Evolutionary conservation across 768 basidiomycete genomes (phyloP).

Genomic region (Phlegmacium glaucopus): DNA sequence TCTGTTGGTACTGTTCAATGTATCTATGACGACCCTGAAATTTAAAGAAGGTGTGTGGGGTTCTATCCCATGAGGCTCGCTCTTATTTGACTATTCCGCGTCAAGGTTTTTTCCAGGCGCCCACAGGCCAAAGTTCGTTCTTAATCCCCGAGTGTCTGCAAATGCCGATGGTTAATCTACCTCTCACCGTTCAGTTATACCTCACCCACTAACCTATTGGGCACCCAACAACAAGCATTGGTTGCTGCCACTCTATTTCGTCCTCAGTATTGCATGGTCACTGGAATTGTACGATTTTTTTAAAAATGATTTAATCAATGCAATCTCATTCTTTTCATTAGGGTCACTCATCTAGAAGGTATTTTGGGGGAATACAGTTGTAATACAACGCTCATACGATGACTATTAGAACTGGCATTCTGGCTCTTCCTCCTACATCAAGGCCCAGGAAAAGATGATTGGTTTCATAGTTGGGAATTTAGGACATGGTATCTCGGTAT

Average conservation of each 20-base stretch:
- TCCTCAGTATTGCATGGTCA: slow-evolving; percentile 72
- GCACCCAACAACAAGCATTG: slow-evolving; percentile 38
- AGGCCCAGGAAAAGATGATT: slow-evolving; percentile 63
- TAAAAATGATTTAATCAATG: slow-evolving; percentile 1
- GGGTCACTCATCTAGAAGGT: slow-evolving; percentile 84
- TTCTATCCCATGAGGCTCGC: neutral
- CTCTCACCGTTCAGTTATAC: slow-evolving; percentile 40
- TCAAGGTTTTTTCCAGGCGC: slow-evolving; percentile 37
- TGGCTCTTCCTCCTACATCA: slow-evolving; percentile 84
- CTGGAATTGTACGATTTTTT: slow-evolving; percentile 62
- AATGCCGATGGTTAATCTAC: slow-evolving; percentile 1
- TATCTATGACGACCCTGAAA: slow-evolving; percentile 62
- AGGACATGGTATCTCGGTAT: slow-evolving; percentile 66
- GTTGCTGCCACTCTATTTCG: slow-evolving; percentile 68
- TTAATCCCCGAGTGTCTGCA: neutral
- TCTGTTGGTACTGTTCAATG: slow-evolving; percentile 59
- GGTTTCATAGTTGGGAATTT: slow-evolving; percentile 83
- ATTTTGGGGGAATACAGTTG: neutral
- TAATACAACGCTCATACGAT: neutral
- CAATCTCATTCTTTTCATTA: slow-evolving; percentile 21
- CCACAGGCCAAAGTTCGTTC: slow-evolving; percentile 31
- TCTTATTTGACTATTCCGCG: neutral
- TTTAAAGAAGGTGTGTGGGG: slow-evolving; percentile 62
- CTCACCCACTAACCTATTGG: slow-evolving; percentile 57
- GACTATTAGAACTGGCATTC: slow-evolving; percentile 60